A percentile compares a stretch with the other conserved stretches of the same genome.
Evolutionary conservation across 73 alveolate species (phyloP).

Genomic region (Paramecium sexaurelia): DNA sequence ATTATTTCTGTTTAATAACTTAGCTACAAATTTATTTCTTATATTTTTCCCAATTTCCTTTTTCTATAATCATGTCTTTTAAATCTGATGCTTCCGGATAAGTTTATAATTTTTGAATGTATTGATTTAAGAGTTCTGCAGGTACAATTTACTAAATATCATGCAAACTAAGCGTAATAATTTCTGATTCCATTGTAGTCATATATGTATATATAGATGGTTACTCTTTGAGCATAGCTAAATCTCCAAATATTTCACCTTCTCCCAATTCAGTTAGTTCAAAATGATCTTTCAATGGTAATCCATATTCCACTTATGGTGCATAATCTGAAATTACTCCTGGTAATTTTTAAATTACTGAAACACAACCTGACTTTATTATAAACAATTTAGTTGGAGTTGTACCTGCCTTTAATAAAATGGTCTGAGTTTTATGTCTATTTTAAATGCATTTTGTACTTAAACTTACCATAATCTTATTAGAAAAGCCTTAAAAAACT

Average conservation of each 20-base stretch:
- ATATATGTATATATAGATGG: background rate
- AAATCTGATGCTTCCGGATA: background rate
- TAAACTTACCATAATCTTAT: constrained; percentile 2
- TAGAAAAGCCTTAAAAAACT: background rate
- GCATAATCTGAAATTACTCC: background rate
- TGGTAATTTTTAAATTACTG: background rate
- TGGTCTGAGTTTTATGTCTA: background rate
- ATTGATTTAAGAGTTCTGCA: background rate
- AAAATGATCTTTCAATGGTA: background rate
- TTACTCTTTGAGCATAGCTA: background rate
- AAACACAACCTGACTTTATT: background rate
- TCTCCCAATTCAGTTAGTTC: background rate
- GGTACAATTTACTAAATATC: background rate
- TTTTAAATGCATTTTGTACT: background rate
- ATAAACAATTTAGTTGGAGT: background rate
- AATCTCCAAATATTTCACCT: background rate
- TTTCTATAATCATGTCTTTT: background rate
- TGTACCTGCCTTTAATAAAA: background rate
- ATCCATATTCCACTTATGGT: constrained; percentile 6
- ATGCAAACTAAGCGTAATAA: background rate
- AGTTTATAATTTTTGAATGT: background rate
- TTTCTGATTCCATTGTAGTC: background rate
- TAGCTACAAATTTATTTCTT: background rate
- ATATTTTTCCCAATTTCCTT: background rate
- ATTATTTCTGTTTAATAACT: background rate